Conservation (phyloP, 2,329 filamentous ascomycete genomes). For the Tolypocladium sp. region DNA sequence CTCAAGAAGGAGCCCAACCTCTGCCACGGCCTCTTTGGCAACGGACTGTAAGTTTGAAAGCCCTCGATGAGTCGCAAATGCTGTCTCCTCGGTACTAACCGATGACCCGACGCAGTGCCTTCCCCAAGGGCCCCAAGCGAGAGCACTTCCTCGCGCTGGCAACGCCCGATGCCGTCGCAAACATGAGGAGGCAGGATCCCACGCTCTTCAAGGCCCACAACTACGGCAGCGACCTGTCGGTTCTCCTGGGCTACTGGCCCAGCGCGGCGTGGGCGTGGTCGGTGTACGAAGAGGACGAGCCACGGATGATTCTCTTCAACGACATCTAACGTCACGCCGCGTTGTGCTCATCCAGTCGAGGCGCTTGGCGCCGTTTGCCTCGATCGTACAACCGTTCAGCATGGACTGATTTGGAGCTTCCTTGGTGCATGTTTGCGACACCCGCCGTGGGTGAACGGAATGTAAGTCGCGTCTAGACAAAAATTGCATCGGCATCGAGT, state of each 20-base stretch:
- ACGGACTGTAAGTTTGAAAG: constrained; percentile 44
- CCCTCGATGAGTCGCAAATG: background rate
- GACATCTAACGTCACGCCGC: constrained; percentile 16
- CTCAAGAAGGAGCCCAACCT: constrained; percentile 56
- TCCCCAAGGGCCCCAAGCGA: constrained; percentile 18
- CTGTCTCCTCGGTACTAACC: constrained; percentile 6
- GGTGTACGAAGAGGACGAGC: constrained; percentile 20
- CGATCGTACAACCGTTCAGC: background rate
- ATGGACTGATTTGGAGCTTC: background rate
- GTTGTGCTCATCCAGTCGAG: background rate
- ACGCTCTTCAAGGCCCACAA: constrained; percentile 26
- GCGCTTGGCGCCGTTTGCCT: background rate
- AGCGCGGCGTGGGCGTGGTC: constrained; percentile 30
- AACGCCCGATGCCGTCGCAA: constrained; percentile 45
- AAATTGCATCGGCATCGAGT: background rate
- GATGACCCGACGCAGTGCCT: constrained; percentile 17
- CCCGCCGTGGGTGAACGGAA: background rate
- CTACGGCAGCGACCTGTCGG: constrained; percentile 20
- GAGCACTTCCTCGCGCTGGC: constrained; percentile 51
- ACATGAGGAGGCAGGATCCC: constrained; percentile 20
- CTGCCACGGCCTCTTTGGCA: constrained; percentile 57
- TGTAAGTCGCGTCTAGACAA: background rate
- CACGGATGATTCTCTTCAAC: constrained; percentile 25
- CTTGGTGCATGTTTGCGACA: background rate
- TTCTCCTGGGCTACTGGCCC: constrained; percentile 24